These are phyloP conservation scores for Gynostemma pentaphyllum DNA, from an alignment of 306 rosid genomes.

Conservation along the genomic window DNA sequence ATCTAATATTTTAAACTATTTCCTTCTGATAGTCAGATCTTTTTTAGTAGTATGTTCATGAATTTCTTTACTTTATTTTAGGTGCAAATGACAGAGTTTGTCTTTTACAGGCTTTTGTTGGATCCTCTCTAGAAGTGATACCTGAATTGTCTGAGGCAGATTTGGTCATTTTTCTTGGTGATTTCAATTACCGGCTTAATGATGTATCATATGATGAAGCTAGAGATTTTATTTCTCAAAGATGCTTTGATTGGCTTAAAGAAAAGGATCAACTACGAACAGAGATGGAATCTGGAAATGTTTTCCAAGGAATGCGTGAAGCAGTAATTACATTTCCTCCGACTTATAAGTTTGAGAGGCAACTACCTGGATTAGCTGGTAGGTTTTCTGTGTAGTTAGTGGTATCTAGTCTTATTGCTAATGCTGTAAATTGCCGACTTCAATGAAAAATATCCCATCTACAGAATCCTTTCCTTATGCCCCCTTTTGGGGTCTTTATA, in stretches of 20 bases:
- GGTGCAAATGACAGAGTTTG: constrained; percentile 18
- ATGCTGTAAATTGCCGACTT: background rate
- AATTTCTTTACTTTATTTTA: background rate
- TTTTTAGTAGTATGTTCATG: background rate
- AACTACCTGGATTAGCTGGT: constrained; percentile 97
- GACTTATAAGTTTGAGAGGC: constrained; percentile 90
- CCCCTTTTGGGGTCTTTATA: background rate
- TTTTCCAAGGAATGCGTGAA: constrained; percentile 98
- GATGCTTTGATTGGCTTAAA: constrained; percentile 96
- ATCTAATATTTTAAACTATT: constrained; percentile 9
- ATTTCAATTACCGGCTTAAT: constrained; percentile 86
- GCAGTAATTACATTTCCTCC: constrained; percentile 84
- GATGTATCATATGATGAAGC: constrained; percentile 92
- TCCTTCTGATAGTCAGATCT: background rate
- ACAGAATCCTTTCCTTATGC: background rate
- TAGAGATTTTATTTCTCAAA: constrained; percentile 93
- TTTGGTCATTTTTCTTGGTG: constrained; percentile 90
- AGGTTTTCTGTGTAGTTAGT: constrained; percentile 13
- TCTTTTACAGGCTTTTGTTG: constrained; percentile 33
- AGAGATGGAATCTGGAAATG: constrained; percentile 96
- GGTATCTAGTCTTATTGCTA: background rate
- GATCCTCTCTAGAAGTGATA: constrained; percentile 47
- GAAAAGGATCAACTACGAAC: constrained; percentile 93
- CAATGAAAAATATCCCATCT: background rate
- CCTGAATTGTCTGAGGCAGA: constrained; percentile 91